Base-by-base conservation (phyloP, 495 filamentous ascomycete genomes). In the Tetracladium setigerum region DNA sequence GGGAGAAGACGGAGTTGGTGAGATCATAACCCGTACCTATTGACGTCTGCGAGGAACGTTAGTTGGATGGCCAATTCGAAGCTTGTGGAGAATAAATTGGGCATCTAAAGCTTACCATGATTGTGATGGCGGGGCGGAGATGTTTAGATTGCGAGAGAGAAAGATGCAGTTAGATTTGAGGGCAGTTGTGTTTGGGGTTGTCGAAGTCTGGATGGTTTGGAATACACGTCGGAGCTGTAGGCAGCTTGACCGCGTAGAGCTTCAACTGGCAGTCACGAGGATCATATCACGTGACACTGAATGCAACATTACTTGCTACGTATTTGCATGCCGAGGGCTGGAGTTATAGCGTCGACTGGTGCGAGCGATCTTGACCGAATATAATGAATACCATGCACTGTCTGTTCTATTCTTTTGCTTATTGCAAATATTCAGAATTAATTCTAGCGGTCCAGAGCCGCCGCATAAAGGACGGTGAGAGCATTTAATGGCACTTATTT, bases 11-110 rank as follows among this genome's bases (percentile, higher is more conserved):
- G 59, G 94, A 97, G 77, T 98, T 98, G 59, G 87, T 86, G 63
- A 98, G 86, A 79, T 98, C 92, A 71, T 98, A 98, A 61, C 92
- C 92, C 58, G 92, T 98, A 63, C 92, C 92, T 82, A 98, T 98
- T 59, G 92, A 98, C 61, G 92, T 98, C 92, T 97, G 50, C 3
- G 18, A 8, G 12, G 14, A 32, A 40, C 7, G 22, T 27, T 27
- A 27, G 22, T 27, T 27, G 35, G 15, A 49, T 15, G 43, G 53
- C 49, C 55, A 49, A 31, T 32, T 42, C 17, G 6, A 24, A 40
- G 16, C 24, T 44, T 16, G 14, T 12, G 6, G n/a, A 22, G 13
- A 38, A 9, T 27, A 32, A 4, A 18, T 14, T 27, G 30, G 13
- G n/a, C 11, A 24, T 40, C 15, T 60, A 44, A 52, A 60, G 50